Percentiles rank a stretch among this genome's conserved stretches.
These are phyloP conservation scores for Pulicaria dysenterica DNA, from an alignment of 129 eudicot species.

Conservation along the genomic window DNA sequence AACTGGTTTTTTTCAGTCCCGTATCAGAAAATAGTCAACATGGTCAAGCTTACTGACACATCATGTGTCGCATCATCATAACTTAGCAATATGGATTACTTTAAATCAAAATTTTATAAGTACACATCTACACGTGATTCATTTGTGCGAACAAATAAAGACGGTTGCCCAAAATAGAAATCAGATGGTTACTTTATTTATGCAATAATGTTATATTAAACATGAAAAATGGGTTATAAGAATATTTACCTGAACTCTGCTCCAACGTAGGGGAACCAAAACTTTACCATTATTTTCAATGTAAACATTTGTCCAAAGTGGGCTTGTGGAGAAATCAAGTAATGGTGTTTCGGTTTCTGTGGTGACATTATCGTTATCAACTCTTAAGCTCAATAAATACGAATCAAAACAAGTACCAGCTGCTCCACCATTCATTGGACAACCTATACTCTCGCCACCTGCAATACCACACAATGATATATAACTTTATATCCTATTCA, in stretches of 20 bases:
- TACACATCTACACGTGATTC: neutral
- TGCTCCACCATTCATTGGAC: constrained; percentile 84
- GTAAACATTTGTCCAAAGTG: constrained; percentile 85
- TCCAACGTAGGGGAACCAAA: constrained; percentile 93
- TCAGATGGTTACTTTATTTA: neutral
- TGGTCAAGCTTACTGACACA: neutral
- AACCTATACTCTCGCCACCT: constrained; percentile 91
- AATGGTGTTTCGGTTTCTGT: constrained; percentile 97
- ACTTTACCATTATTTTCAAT: constrained; percentile 87
- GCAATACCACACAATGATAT: constrained; percentile 29
- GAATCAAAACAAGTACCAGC: constrained; percentile 95
- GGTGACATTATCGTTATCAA: constrained; percentile 78
- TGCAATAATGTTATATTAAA: neutral
- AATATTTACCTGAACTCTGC: constrained; percentile 81
- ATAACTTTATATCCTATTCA: constrained; percentile 9
- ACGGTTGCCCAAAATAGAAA: neutral
- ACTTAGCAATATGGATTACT: neutral
- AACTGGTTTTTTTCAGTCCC: neutral
- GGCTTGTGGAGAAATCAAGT: constrained; percentile 92
- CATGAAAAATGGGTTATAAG: neutral
- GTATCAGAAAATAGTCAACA: neutral
- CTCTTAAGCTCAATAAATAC: constrained; percentile 79
- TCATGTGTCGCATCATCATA: neutral
- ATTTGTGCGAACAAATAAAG: neutral
- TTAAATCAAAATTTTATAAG: neutral